Percentiles rank a stretch among this genome's conserved stretches.
phyloP scores from a whole-genome alignment of 495 filamentous ascomycete genomes.

The Bombardia bombarda region DNA sequence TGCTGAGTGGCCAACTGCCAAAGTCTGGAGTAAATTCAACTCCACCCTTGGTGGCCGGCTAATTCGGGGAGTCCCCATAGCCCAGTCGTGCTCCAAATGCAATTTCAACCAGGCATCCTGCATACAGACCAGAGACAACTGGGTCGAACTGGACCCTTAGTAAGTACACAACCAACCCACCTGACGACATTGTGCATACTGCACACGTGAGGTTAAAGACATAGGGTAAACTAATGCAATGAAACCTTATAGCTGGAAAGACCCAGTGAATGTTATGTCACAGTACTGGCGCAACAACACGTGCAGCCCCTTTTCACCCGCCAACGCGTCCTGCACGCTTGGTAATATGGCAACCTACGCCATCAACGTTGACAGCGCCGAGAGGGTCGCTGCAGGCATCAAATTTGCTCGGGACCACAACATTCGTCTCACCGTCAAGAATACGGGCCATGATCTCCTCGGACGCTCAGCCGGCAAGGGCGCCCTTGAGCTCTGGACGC shows the following conservation, averaged over 20 bases:
- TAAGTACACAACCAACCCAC: too few species aligned
- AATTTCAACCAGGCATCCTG: too few species aligned
- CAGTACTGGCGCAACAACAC: conserved; percentile 40
- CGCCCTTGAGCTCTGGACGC: conserved; percentile 52
- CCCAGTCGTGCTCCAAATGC: too few species aligned
- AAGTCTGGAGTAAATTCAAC: conserved; percentile 19
- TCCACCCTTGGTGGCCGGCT: conserved; percentile 15
- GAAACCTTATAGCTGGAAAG: conserved; percentile 5
- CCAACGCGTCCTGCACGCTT: conserved; percentile 40
- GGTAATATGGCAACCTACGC: conserved; percentile 49
- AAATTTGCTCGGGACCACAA: conserved; percentile 34
- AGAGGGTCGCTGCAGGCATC: conserved; percentile 34
- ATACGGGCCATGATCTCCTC: conserved; percentile 37
- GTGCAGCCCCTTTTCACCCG: conserved; percentile 46
- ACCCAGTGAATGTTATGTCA: conserved; percentile 29
- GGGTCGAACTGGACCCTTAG: too few species aligned
- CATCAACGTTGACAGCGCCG: conserved; percentile 34
- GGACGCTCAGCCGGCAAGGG: conserved; percentile 43
- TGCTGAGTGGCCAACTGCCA: conserved; percentile 10
- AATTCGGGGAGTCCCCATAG: conserved; percentile 20
- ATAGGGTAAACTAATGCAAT: too few species aligned
- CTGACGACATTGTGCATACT: too few species aligned
- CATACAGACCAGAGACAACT: too few species aligned
- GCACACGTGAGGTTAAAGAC: too few species aligned
- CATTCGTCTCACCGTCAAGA: conserved; percentile 33